Conservation (phyloP, 352 stramenopile species). For the Phytopythium montanum region DNA sequence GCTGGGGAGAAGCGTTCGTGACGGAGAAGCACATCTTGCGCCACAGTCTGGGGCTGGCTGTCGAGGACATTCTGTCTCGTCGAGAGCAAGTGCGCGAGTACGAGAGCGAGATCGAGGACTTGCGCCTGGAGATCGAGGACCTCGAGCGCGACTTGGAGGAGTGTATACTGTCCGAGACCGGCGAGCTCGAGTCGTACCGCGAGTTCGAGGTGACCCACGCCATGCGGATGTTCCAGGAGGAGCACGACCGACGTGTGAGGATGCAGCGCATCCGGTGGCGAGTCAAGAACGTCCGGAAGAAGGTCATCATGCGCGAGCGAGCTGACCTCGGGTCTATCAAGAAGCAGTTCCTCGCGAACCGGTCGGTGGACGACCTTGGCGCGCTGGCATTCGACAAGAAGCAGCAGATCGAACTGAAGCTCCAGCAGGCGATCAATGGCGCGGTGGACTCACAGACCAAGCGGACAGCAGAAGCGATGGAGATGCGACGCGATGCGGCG, state of each 20-base stretch:
- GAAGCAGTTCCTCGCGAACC: slow-evolving; percentile 32
- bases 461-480: slow-evolving; percentile 35
- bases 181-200: slow-evolving; percentile 56
- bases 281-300: slow-evolving; percentile 48
- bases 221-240: slow-evolving; percentile 31
- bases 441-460: slow-evolving; percentile 33
- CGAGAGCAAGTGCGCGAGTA: slow-evolving; percentile 69
- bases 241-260: slow-evolving; percentile 32
- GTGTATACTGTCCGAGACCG: slow-evolving; percentile 55
- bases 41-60: slow-evolving; percentile 67
- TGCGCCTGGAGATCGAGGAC: slow-evolving; percentile 72
- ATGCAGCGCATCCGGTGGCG: slow-evolving; percentile 64
- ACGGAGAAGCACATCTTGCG: slow-evolving; percentile 71
- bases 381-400: slow-evolving; percentile 58
- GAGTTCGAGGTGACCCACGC: slow-evolving; percentile 52
- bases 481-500: slow-evolving; percentile 36
- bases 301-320: slow-evolving; percentile 41
- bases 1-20: slow-evolving; percentile 74
- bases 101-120: slow-evolving; percentile 63
- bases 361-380: slow-evolving; percentile 44
- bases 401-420: slow-evolving; percentile 36
- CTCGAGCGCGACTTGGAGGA: slow-evolving; percentile 79
- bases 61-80: slow-evolving; percentile 65
- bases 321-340: slow-evolving; percentile 33
- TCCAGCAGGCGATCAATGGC: slow-evolving; percentile 42